Conservation (phyloP, 164 flowering plant genomes). For the Berberis vulgaris region DNA sequence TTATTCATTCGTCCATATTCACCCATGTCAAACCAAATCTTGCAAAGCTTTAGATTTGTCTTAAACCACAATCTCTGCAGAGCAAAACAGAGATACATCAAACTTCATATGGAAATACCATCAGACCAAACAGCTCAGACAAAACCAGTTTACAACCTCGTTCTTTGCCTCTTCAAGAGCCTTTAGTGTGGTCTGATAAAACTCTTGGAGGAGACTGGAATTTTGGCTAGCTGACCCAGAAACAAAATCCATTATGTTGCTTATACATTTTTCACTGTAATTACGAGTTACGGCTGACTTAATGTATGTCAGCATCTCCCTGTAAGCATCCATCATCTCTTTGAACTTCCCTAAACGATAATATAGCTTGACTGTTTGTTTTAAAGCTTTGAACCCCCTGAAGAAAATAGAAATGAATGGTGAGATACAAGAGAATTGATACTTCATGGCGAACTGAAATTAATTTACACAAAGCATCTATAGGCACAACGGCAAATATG, state of each 20-base stretch:
- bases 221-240: constrained; percentile 96
- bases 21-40: constrained; percentile 96
- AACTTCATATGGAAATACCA: constrained; percentile 26
- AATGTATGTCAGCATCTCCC: constrained; percentile 93
- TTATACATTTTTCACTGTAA: constrained; percentile 98
- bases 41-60: constrained; percentile 94
- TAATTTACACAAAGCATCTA: no score
- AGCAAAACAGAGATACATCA: constrained; percentile 5
- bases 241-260: constrained; percentile 95
- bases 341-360: constrained; percentile 78
- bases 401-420: neutral
- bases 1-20: constrained; percentile 98
- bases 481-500: no score
- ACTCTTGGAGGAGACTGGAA: constrained; percentile 76
- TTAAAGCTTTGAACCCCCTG: constrained; percentile 98
- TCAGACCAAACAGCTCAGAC: neutral
- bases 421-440: no score
- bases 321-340: constrained; percentile 95
- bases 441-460: no score
- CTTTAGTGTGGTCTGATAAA: constrained; percentile 87
- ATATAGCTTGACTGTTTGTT: constrained; percentile 95
- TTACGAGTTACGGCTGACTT: constrained; percentile 96
- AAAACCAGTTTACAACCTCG: constrained; percentile 46
- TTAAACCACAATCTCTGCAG: constrained; percentile 96
- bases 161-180: constrained; percentile 99